These are phyloP conservation scores for Neofusicoccum parvum DNA, from an alignment of 2,329 filamentous ascomycete species.

Conservation along the genomic window DNA sequence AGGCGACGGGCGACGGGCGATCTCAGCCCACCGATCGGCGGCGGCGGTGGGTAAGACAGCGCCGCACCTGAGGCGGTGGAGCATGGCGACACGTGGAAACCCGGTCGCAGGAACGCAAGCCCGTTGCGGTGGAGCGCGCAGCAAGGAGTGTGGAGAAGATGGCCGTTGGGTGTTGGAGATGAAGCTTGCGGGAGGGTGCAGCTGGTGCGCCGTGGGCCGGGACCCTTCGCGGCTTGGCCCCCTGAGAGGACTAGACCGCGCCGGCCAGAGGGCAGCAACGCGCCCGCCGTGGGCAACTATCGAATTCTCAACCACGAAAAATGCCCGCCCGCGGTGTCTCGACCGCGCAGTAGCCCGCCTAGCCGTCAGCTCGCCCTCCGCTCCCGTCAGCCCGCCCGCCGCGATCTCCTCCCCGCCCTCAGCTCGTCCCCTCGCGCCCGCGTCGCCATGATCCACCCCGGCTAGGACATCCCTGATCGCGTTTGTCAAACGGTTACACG, in stretches of 20 bases:
- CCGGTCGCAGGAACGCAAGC: background rate
- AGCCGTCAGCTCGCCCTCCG: background rate
- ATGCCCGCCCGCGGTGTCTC: slow-evolving; percentile 8
- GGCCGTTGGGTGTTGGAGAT: slow-evolving; percentile 15
- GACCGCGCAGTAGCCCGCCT: slow-evolving; percentile 1
- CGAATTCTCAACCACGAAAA: slow-evolving; percentile 17
- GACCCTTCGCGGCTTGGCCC: slow-evolving; percentile 4
- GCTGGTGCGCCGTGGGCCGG: background rate
- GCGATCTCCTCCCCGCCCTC: background rate
- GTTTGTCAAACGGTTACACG: slow-evolving; percentile 17
- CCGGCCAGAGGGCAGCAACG: background rate
- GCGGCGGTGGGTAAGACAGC: slow-evolving; percentile 9
- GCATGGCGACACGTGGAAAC: slow-evolving; percentile 3
- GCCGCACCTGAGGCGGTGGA: background rate
- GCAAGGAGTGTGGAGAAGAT: background rate
- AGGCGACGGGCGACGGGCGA: background rate
- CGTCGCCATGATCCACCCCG: slow-evolving; percentile 15
- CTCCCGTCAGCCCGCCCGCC: background rate
- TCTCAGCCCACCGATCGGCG: slow-evolving; percentile 9
- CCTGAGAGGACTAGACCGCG: slow-evolving; percentile 6
- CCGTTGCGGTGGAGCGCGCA: background rate
- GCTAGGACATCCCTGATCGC: slow-evolving; percentile 22
- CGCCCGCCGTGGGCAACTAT: slow-evolving; percentile 11
- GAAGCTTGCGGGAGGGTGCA: background rate
- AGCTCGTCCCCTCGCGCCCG: background rate